Base-by-base conservation (phyloP, 345 rosid genomes). In the Brassica carinata region DNA sequence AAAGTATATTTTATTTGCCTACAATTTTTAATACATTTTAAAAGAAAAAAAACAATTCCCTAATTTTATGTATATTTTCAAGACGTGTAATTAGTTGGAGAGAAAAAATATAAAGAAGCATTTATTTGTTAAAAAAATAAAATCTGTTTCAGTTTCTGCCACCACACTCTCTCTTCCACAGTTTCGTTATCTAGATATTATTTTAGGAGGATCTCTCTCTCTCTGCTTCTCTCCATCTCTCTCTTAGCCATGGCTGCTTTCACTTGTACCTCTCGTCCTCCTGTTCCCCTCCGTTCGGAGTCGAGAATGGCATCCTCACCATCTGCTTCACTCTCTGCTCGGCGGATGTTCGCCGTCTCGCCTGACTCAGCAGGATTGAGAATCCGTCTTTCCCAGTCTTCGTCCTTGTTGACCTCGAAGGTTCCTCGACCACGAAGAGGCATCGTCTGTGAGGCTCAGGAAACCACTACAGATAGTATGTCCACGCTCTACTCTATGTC, bases 401-500 rank as follows among this genome's bases (percentile, higher is more conserved):
- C 79, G 7, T n/a, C 84, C 23, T 83, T 76, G 70, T 74, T 29
- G 69, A 34, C 72, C 51, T 61, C 85, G 61, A 85, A 71, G 87
- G 86, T 73, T 87, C 83, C 81, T 79, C 69, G 73, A 77, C 48
- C 69, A 18, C 72, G 80, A 30, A 72, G 85, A 34, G 69, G 74
- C 64, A 48, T 89, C 69, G 90, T 86, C 45, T 88, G 91, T 57
- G 87, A 90, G 80, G 90, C 90, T 84, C 85, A 86, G 67, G 88
- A 84, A 19, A 76, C 84, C 43, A 81, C 84, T 33, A 51, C 87
- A 4, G 89, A 85, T 31, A 77, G 85, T 81, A 81, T 59, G 84
- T 72, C 27, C 43, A 36, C 51, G 4, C 73, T n/a, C 70, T 84
- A 65, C 78, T 81, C 74, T 75, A 31, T 26, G 7, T 5, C 57